phyloP scores from a whole-genome alignment of 345 rosid species.

The Lepidium sativum region DNA sequence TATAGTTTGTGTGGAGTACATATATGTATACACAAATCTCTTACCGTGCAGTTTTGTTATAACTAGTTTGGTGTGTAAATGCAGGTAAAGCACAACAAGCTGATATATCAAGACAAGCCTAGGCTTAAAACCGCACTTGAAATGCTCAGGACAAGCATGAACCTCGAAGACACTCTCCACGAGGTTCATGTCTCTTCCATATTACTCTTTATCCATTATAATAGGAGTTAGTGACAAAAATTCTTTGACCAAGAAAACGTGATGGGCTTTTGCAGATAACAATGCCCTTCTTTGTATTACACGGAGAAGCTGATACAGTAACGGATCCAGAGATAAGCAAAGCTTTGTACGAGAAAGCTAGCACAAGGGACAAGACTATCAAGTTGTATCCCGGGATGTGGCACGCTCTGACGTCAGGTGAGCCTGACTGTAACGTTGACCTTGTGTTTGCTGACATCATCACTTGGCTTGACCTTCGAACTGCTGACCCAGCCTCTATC shows the following conservation, averaged over 20 bases:
- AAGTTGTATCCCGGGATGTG: slow-evolving; percentile 91
- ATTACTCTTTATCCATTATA: background rate
- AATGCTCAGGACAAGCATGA: slow-evolving; percentile 90
- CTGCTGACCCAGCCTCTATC: slow-evolving; percentile 20
- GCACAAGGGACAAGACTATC: slow-evolving; percentile 79
- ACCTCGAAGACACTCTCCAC: slow-evolving; percentile 56
- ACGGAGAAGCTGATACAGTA: slow-evolving; percentile 86
- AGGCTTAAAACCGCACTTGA: slow-evolving; percentile 93
- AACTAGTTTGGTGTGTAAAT: background rate
- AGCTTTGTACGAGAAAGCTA: slow-evolving; percentile 64
- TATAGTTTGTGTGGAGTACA: background rate
- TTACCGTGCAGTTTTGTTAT: background rate
- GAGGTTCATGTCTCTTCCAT: slow-evolving; percentile 33
- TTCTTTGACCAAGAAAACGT: background rate
- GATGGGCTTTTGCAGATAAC: slow-evolving; percentile 39
- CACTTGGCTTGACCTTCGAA: slow-evolving; percentile 65
- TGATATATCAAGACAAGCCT: slow-evolving; percentile 94
- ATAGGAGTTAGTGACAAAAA: background rate
- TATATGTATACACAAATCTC: background rate
- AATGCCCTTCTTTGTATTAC: slow-evolving; percentile 73
- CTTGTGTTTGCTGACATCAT: slow-evolving; percentile 70
- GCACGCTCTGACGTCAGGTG: slow-evolving; percentile 90
- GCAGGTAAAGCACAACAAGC: slow-evolving; percentile 73
- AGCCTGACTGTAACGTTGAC: slow-evolving; percentile 63
- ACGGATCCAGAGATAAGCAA: slow-evolving; percentile 99